Conservation (phyloP, 2,329 filamentous ascomycete species). For the Penicillium sp. region DNA sequence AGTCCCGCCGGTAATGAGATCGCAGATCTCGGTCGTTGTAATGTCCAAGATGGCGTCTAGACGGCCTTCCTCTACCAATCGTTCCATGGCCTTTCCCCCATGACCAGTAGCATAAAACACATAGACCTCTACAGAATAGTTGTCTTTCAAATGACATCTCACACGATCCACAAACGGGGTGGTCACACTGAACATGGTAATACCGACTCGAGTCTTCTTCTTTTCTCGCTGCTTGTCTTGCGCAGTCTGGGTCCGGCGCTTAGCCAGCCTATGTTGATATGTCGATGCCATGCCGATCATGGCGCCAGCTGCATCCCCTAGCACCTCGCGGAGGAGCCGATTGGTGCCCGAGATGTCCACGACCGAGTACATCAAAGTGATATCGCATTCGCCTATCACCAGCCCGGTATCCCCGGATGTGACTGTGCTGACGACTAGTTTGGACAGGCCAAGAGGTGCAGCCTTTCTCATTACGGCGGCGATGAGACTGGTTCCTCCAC, state of each 20-base stretch:
- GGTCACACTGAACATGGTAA: neutral
- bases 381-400: neutral
- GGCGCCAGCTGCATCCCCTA: neutral
- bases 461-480: neutral
- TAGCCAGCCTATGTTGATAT: neutral
- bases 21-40: slow-evolving; percentile 1
- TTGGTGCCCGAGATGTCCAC: neutral
- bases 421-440: neutral
- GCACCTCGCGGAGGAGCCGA: neutral
- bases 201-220: neutral
- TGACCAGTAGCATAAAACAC: neutral
- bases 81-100: neutral
- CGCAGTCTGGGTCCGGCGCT: neutral
- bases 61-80: neutral
- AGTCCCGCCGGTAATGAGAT: neutral
- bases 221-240: neutral
- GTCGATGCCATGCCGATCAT: neutral
- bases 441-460: neutral
- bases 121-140: neutral
- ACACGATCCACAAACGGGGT: neutral
- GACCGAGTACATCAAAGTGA: slow-evolving; percentile 2
- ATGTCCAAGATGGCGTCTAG: neutral
- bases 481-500: neutral
- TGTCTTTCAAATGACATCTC: neutral
- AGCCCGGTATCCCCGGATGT: neutral